Evolutionary conservation across 2,329 filamentous ascomycete genomes (phyloP), one percentile per base, ranked within the genome.

Genomic region (Parastagonospora avenae): DNA sequence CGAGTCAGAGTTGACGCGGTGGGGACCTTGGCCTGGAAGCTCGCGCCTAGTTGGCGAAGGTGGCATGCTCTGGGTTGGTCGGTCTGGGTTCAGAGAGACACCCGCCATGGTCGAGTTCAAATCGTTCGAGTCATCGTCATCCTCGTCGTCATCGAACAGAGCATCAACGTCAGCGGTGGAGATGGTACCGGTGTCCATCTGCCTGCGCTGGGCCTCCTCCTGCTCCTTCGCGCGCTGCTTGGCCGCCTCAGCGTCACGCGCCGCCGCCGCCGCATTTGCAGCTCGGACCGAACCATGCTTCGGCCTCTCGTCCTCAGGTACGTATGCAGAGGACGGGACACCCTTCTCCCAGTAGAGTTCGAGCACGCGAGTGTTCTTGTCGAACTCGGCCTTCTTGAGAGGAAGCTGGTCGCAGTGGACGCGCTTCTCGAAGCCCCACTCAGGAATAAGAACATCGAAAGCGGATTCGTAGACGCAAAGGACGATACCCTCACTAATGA

Each of bases 291-390:
- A 83, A 48, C 85, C 87, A 43, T 89, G 87, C 81, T 94, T 95
- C 46, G 92, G 92, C 50, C 92, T 89, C 79, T 99, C 94, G 71
- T 99, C 94, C 71, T 99, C 94, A 2, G 94, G 94, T 45, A 99
- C 88, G 65, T 95, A 99, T 2, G 92, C 90, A 37, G 93, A 97
- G 57, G 92, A 97, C 27, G 93, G 91, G 7, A 97, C 92, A 40
- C 94, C 94, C 84, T 97, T 99, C 86, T 99, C 94, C 94, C 94
- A 99, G 82, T 97, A 99, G 12, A 99, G 84, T 77, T 99, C 94
- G 40, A 99, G 82, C 28, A 97, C 85, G 48, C 94, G 87, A 79
- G 92, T 91, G 72, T 96, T 92, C 82, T 97, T 97, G 76, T 95
- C 87, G 77, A 94, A 99, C 73, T 99, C 94, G n/a, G 94, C 94